Evolutionary conservation across 148 eudicot genomes (phyloP).

Genomic region (Rheum nobile): DNA sequence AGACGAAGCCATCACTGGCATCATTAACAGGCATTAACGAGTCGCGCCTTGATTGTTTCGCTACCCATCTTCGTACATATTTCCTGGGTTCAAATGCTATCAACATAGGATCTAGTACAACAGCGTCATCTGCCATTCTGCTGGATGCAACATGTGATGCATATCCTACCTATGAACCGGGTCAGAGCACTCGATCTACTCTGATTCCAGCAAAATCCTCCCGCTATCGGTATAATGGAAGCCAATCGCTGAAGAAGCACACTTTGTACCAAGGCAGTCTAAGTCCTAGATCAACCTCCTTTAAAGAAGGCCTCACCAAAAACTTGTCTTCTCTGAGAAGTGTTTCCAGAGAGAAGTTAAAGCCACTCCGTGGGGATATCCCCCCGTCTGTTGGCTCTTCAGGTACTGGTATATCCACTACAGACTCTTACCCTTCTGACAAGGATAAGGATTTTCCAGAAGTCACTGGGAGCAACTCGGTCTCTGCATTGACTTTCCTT

Average conservation of each 20-base stretch:
- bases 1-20: conserved; percentile 61
- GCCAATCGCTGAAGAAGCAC: conserved; percentile 30
- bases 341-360: conserved; percentile 39
- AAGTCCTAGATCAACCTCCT: conserved; percentile 55
- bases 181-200: conserved; percentile 18
- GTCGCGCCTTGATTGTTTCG: conserved; percentile 78
- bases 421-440: conserved; percentile 19
- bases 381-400: conserved; percentile 21
- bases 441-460: conserved; percentile 22
- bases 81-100: conserved; percentile 36
- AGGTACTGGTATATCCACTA: conserved; percentile 8
- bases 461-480: conserved; percentile 10
- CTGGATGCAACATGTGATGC: conserved; percentile 17
- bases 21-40: conserved; percentile 79
- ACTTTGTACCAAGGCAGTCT: conserved; percentile 37
- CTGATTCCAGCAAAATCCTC: conserved; percentile 24
- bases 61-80: conserved; percentile 57
- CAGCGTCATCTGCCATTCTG: conserved; percentile 10
- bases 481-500: conserved; percentile 22
- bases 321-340: conserved; percentile 32
- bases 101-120: conserved; percentile 21
- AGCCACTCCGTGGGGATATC: conserved; percentile 35
- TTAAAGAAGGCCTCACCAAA: conserved; percentile 38
- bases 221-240: conserved; percentile 30
- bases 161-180: conserved; percentile 18